phyloP scores from a whole-genome alignment of 78 protist species.

The Dictyostelium citrinum region DNA sequence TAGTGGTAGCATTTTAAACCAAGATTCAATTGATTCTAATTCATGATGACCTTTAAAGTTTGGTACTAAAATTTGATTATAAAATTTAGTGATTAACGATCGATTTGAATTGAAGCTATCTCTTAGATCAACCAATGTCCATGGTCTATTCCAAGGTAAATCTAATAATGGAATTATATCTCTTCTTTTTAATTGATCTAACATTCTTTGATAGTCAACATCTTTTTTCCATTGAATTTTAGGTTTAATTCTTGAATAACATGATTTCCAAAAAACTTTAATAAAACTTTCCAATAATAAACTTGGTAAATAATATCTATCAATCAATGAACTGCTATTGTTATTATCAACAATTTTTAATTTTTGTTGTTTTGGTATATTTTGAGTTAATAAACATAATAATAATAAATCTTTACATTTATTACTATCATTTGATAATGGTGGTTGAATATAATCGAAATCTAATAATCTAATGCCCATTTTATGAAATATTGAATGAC shows the following conservation, averaged over 20 bases:
- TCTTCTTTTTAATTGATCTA: constrained; percentile 35
- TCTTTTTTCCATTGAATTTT: constrained; percentile 22
- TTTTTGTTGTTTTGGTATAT: not conserved
- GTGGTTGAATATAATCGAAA: constrained; percentile 76
- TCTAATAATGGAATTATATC: constrained; percentile 40
- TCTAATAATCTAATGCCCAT: constrained; percentile 56
- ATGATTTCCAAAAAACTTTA: constrained; percentile 39
- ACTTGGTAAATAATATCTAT: constrained; percentile 42
- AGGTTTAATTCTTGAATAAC: constrained; percentile 10
- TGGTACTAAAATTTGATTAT: constrained; percentile 31
- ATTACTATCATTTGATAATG: constrained; percentile 34
- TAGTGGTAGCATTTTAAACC: constrained; percentile 25
- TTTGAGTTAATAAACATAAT: constrained; percentile 32
- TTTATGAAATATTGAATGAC: constrained; percentile 34
- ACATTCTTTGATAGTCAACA: constrained; percentile 51
- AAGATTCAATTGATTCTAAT: constrained; percentile 31
- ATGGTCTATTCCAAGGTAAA: constrained; percentile 71
- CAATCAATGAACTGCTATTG: not conserved
- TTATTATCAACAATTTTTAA: not conserved
- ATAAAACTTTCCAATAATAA: constrained; percentile 13
- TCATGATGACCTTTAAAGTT: constrained; percentile 14
- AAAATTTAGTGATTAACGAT: constrained; percentile 10
- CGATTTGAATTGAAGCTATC: not conserved
- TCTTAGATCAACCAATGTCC: constrained; percentile 32
- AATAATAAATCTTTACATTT: constrained; percentile 63